Evolutionary conservation across 2,329 filamentous ascomycete species (phyloP), one percentile per base, ranked within the genome.

Genomic region (Colletotrichum sp.): DNA sequence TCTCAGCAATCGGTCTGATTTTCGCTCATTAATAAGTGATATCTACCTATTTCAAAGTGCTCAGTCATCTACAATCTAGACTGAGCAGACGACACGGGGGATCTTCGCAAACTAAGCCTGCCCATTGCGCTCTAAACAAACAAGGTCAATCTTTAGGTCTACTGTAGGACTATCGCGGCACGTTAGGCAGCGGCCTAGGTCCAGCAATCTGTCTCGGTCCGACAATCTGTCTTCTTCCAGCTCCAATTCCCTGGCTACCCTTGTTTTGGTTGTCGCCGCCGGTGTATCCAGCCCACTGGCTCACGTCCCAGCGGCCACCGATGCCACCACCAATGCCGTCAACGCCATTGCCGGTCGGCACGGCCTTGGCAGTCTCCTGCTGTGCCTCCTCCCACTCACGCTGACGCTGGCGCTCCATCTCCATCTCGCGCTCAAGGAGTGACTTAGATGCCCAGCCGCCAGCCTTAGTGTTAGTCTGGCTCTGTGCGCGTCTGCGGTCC

Each of bases 371-470:
- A 21, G 92, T 90, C 78, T 91, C 91, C 80, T 92, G 88, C 84
- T 96, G 95, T 2, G 92, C 88, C 77, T 94, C 92, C 83, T 97
- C 95, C 95, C 95, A 96, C 82, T 96, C 94, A 72, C 89, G 90
- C 85, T 96, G 94, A 16, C 94, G 88, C 85, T 95, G 91, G 10
- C 94, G 89, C 84, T 96, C 94, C 82, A 93, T 88, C 83, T 96
- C 94, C 93, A 96, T 95, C 84, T 96, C 94, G 32, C 93, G 91
- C 85, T 96, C 94, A 2, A 96, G 89, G 12, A 96, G 88, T 0
- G 92, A 94, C 86, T 93, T 94, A 78, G 89, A 89, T 2, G 92
- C 92, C 90, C 90, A 92, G 0, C 91, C 92, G 32, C 87, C 90
- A 2, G 92, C 90, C 82, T 92, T 92, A 24, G 92, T 93, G 82